Conservation (phyloP, 2,329 filamentous ascomycete genomes). For the Aspergillus eucalypticola region DNA sequence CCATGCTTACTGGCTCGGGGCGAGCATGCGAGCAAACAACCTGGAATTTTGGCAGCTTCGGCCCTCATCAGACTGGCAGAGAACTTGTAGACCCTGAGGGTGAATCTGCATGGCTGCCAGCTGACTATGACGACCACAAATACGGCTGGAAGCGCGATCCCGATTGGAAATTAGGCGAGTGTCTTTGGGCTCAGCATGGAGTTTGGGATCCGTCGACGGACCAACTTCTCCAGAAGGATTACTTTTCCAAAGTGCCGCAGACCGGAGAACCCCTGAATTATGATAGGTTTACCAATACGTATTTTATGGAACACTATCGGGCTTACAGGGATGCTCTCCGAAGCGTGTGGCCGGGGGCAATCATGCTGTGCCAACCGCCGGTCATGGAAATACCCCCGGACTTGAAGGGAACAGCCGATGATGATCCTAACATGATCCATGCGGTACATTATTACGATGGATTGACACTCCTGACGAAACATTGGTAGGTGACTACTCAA, state of each 20-base stretch:
- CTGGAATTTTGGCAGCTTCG: constrained; percentile 92
- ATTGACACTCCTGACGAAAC: constrained; percentile 94
- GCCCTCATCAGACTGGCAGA: constrained; percentile 84
- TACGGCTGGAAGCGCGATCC: constrained; percentile 90
- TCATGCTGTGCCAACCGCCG: constrained; percentile 88
- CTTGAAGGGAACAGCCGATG: constrained; percentile 83
- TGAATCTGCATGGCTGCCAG: constrained; percentile 77
- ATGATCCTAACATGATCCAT: constrained; percentile 88
- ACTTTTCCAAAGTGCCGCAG: constrained; percentile 77
- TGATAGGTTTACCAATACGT: constrained; percentile 83
- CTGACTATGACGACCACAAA: constrained; percentile 77
- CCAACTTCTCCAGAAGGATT: constrained; percentile 76
- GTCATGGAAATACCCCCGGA: constrained; percentile 87
- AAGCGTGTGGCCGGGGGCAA: constrained; percentile 71
- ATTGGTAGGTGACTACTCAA: constrained; percentile 61
- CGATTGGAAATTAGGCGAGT: constrained; percentile 89
- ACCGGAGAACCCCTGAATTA: constrained; percentile 76
- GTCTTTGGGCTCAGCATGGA: constrained; percentile 94
- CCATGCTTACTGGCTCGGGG: constrained; percentile 87
- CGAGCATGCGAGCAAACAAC: constrained; percentile 84
- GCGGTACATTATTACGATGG: constrained; percentile 97
- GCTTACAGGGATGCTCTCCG: constrained; percentile 74
- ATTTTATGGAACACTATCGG: constrained; percentile 85
- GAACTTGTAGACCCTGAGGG: constrained; percentile 85
- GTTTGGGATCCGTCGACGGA: constrained; percentile 86